phyloP scores from a whole-genome alignment of 768 basidiomycete genomes.

The Astraeus odoratus region DNA sequence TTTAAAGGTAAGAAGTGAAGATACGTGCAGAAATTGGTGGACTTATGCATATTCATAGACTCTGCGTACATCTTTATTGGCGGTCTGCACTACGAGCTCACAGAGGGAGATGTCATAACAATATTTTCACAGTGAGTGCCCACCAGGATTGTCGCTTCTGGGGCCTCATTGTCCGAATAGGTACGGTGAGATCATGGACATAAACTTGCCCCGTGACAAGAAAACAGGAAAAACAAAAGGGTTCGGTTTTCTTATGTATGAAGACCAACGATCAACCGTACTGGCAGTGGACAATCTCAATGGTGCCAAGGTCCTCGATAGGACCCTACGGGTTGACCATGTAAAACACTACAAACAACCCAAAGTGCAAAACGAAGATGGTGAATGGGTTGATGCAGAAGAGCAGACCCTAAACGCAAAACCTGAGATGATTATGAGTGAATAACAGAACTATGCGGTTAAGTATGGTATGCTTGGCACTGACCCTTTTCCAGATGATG shows the following conservation, averaged over 20 bases:
- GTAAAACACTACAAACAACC: slow-evolving; percentile 90
- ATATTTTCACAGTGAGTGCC: slow-evolving; percentile 91
- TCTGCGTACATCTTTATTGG: slow-evolving; percentile 95
- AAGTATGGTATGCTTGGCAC: neutral
- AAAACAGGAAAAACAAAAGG: slow-evolving; percentile 85
- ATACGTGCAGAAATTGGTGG: neutral
- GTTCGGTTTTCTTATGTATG: slow-evolving; percentile 98
- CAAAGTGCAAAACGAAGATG: slow-evolving; percentile 68
- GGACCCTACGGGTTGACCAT: slow-evolving; percentile 87
- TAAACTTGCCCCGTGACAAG: slow-evolving; percentile 93
- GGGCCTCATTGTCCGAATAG: slow-evolving; percentile 35
- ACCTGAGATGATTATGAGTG: slow-evolving; percentile 64
- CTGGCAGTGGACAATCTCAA: slow-evolving; percentile 99
- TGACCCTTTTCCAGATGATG: slow-evolving; percentile 35
- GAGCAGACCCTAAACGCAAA: slow-evolving; percentile 84
- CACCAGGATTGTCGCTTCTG: slow-evolving; percentile 1
- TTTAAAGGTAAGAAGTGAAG: slow-evolving; percentile 56
- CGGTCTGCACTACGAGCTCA: slow-evolving; percentile 80
- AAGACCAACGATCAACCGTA: slow-evolving; percentile 93
- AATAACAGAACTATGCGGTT: slow-evolving; percentile 15
- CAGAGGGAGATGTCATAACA: slow-evolving; percentile 95
- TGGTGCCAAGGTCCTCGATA: slow-evolving; percentile 81
- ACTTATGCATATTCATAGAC: slow-evolving; percentile 40
- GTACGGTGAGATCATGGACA: slow-evolving; percentile 94
- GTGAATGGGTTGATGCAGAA: slow-evolving; percentile 81